A percentile compares a stretch with the other conserved stretches of the same genome.
Conservation (phyloP, 192 early-diverging fungal genomes). For the Chytriomyces sp. region DNA sequence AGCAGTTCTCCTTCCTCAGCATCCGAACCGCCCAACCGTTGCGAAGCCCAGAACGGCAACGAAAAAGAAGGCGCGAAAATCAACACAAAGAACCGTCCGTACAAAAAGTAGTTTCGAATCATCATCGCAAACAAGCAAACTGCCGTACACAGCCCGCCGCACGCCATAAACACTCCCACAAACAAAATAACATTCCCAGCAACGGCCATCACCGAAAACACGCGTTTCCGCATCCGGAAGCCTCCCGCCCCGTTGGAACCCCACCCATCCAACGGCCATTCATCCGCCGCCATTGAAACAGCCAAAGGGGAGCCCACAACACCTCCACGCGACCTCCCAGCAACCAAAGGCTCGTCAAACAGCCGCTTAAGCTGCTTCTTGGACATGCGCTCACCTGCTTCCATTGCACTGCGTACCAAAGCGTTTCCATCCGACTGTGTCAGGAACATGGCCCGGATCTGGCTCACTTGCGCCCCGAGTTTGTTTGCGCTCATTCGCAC, state of each 20-base stretch:
- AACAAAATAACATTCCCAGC: conserved; percentile 20
- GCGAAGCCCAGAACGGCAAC: neutral
- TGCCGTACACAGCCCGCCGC: conserved; percentile 15
- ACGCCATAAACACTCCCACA: conserved; percentile 6
- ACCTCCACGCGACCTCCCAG: neutral
- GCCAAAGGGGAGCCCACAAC: conserved; percentile 4
- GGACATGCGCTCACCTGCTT: neutral
- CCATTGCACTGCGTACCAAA: neutral
- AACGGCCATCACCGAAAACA: neutral
- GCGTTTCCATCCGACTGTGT: conserved; percentile 32
- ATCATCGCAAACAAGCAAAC: conserved; percentile 25
- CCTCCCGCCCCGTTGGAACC: conserved; percentile 5
- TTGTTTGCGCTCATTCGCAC: conserved; percentile 42
- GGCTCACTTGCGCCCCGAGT: neutral
- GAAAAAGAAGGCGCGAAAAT: conserved; percentile 9
- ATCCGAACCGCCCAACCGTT: neutral
- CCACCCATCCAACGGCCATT: conserved; percentile 33
- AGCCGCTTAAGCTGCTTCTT: neutral
- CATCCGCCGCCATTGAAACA: conserved; percentile 13
- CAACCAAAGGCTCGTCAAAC: neutral
- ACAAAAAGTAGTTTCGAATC: conserved; percentile 22
- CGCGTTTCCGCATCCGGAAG: neutral
- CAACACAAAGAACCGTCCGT: conserved; percentile 28
- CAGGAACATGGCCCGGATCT: conserved; percentile 44
- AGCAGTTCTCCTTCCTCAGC: conserved; percentile 1